Evolutionary conservation across 164 flowering plant genomes (phyloP).

Genomic region (Umbilicus rupestris): DNA sequence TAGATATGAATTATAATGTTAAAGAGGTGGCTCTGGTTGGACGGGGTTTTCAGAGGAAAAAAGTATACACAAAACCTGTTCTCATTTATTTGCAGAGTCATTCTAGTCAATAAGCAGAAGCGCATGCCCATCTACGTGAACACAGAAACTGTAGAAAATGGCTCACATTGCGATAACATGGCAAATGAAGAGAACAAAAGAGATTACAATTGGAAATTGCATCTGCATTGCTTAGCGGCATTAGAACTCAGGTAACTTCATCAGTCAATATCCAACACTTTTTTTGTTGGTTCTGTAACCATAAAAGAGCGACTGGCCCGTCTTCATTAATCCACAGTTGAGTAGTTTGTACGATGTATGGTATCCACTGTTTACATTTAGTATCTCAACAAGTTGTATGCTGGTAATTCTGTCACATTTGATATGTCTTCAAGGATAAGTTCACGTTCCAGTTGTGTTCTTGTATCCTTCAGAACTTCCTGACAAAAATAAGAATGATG

Average conservation of each 20-base stretch:
- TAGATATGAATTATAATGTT: not conserved
- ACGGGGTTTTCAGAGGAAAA: too few relatives aligned
- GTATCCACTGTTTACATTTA: conserved; percentile 9
- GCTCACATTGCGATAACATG: too few relatives aligned
- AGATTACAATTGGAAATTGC: too few relatives aligned
- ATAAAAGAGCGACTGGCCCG: not conserved
- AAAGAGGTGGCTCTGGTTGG: too few relatives aligned
- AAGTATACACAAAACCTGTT: not conserved
- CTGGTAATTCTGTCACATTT: conserved; percentile 56
- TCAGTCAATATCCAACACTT: too few relatives aligned
- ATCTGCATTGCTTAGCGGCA: too few relatives aligned
- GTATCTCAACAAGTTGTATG: conserved; percentile 43
- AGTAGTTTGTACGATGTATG: not conserved
- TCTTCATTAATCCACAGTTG: not conserved
- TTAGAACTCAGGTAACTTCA: too few relatives aligned
- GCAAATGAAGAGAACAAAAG: too few relatives aligned
- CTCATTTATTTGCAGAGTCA: too few relatives aligned
- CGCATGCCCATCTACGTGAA: too few relatives aligned
- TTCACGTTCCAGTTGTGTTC: conserved; percentile 60
- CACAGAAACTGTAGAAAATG: too few relatives aligned
- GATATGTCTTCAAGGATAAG: conserved; percentile 55
- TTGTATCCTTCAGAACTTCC: conserved; percentile 84
- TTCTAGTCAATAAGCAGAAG: not conserved
- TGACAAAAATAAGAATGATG: conserved; percentile 10
- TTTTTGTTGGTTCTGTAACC: not conserved